These are phyloP conservation scores for Gymnopilus junonius DNA, from an alignment of 768 basidiomycete species.

Conservation along the genomic window DNA sequence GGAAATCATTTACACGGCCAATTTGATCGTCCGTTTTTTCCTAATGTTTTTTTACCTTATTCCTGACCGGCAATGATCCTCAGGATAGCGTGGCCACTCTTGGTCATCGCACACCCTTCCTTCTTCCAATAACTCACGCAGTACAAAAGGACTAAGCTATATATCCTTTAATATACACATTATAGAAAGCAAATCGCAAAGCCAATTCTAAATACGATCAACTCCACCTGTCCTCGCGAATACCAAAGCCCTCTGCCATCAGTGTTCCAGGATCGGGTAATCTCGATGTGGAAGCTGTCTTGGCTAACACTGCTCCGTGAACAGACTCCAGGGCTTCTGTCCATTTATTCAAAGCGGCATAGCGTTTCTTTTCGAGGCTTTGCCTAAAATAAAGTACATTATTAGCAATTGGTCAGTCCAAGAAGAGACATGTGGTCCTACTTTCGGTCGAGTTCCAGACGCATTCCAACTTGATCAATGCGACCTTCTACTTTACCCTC, in stretches of 20 bases:
- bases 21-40: constrained; percentile 32
- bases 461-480: constrained; percentile 96
- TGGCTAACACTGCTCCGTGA: constrained; percentile 75
- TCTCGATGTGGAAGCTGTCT: constrained; percentile 56
- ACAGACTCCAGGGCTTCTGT: constrained; percentile 79
- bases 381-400: constrained; percentile 50
- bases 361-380: constrained; percentile 86
- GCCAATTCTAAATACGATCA: constrained; percentile 21
- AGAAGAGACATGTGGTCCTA: constrained; percentile 41
- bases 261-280: constrained; percentile 39
- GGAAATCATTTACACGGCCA: constrained; percentile 67
- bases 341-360: constrained; percentile 82
- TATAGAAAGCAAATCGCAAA: constrained; percentile 26
- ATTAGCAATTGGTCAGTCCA: neutral
- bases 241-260: constrained; percentile 34
- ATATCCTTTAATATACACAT: constrained; percentile 20
- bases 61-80: neutral
- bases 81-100: neutral
- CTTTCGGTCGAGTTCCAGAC: constrained; percentile 90
- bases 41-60: neutral
- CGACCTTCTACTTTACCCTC: constrained; percentile 97
- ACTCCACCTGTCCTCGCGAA: constrained; percentile 44
- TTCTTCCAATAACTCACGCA: neutral
- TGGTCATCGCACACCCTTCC: constrained; percentile 3
- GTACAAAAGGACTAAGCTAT: constrained; percentile 7